Percentiles rank a stretch among this genome's conserved stretches.
These are phyloP conservation scores for Xylaria sp. DNA, from an alignment of 2,329 filamentous ascomycete species.

Conservation along the genomic window DNA sequence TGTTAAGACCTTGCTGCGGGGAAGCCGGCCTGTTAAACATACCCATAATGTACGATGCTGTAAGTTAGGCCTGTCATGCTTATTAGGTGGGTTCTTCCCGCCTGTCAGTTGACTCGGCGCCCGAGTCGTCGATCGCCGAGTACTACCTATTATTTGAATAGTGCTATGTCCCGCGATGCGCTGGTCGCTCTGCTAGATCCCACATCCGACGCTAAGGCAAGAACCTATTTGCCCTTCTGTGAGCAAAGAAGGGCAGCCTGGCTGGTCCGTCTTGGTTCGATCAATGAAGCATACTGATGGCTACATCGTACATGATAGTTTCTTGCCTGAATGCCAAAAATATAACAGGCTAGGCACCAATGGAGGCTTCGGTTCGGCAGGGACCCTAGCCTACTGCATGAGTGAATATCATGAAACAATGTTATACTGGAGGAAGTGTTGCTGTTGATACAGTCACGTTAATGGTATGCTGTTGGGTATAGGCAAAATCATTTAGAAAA, in stretches of 20 bases:
- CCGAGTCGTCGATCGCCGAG: constrained; percentile 1
- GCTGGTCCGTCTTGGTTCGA: background rate
- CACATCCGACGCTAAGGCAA: background rate
- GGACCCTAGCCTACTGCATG: constrained; percentile 24
- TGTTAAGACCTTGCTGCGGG: constrained; percentile 22
- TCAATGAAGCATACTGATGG: background rate
- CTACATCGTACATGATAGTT: background rate
- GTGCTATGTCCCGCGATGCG: background rate
- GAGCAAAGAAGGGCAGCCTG: background rate
- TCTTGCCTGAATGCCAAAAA: constrained; percentile 17
- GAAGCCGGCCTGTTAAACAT: background rate
- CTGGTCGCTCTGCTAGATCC: background rate
- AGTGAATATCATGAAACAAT: constrained; percentile 24
- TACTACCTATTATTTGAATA: background rate
- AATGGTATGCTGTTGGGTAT: constrained; percentile 9
- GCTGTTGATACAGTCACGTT: constrained; percentile 13
- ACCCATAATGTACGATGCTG: background rate
- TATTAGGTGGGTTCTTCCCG: constrained; percentile 31
- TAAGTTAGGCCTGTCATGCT: constrained; percentile 22
- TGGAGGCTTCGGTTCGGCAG: constrained; percentile 18
- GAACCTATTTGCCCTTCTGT: background rate
- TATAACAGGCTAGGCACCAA: constrained; percentile 1
- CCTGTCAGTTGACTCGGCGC: constrained; percentile 1
- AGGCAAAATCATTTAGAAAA: background rate
- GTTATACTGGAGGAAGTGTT: constrained; percentile 13